Percentiles rank a stretch among this genome's conserved stretches.
Conservation (phyloP, 2,329 filamentous ascomycete species). For the Colletotrichum liaoningense region DNA sequence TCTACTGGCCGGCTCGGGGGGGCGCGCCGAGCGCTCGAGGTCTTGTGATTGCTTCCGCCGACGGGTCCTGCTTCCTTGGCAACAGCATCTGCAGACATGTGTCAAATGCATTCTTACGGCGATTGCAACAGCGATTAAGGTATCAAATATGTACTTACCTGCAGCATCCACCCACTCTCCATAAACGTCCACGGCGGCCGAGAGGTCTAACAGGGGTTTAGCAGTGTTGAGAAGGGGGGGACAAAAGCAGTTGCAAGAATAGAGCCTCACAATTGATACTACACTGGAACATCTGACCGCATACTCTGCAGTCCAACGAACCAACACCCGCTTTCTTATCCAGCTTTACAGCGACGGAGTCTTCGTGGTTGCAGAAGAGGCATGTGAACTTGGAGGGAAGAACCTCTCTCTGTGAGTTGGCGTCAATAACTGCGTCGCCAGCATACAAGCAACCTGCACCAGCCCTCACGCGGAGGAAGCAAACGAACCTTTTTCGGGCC, state of each 20-base stretch:
- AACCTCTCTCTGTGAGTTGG: slow-evolving; percentile 69
- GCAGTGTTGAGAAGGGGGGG: slow-evolving; percentile 11
- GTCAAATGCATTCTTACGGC: background rate
- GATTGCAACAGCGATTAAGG: background rate
- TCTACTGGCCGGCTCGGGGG: slow-evolving; percentile 40
- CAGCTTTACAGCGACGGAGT: slow-evolving; percentile 88
- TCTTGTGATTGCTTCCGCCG: slow-evolving; percentile 28
- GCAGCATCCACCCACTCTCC: slow-evolving; percentile 96
- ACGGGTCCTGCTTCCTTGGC: slow-evolving; percentile 55
- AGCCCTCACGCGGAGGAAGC: background rate
- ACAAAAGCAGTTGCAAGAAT: background rate
- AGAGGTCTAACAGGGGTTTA: slow-evolving; percentile 73
- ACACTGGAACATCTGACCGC: slow-evolving; percentile 93
- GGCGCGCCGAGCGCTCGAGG: slow-evolving; percentile 15
- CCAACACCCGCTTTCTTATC: slow-evolving; percentile 94
- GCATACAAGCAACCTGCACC: background rate
- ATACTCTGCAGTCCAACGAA: slow-evolving; percentile 89
- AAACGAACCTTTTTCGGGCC: slow-evolving; percentile 81
- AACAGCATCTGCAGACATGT: slow-evolving; percentile 55
- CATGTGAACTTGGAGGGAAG: slow-evolving; percentile 91
- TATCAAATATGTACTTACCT: slow-evolving; percentile 50
- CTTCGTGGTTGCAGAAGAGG: slow-evolving; percentile 98
- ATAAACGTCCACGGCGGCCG: slow-evolving; percentile 93
- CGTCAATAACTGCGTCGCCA: background rate
- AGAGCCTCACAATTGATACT: slow-evolving; percentile 83